Base-by-base conservation (phyloP, 306 rosid genomes). In the Rosa persica region DNA sequence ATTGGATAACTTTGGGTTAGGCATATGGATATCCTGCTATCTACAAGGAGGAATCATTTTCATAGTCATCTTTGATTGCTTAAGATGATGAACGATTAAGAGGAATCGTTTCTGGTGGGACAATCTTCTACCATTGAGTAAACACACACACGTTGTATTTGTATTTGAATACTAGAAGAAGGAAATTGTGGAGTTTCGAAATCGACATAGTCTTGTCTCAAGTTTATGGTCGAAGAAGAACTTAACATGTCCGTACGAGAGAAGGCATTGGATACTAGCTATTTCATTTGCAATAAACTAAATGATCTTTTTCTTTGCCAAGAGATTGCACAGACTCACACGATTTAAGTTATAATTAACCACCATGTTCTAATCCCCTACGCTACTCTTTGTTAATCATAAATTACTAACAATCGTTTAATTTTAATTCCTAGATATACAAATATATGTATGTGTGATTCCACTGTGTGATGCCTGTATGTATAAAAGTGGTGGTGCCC, bases 41-140 rank as follows among this genome's bases (percentile, higher is more conserved):
- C 23, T 40, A 61, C 5, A 19, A 43, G 61, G 23, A 36, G 36
- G 58, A 43, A 69, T 80, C 69, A 58, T 13, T 58, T 66, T 72
- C 61, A 3, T 76, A 72, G 73, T 65, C 66, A 51, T 69, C 68
- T 60, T 77, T 84, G 77, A 60, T 76, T 80, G 82, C 78, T 80
- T 22, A 15, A 77, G 73, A 22, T 25, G 73, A 72, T 78, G 77
- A 78, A 78, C 74, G 76, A 77, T 78, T 69, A 58, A 61, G 72
- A 69, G 78, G 78, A 74, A 78, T 81, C 78, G 16, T 81, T 78
- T 55, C 70, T 62, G 74, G 87, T 74, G 85, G 84, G 82, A 36
- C 74, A 57, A 47, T 69, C 16, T 72, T 22, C 77, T 60, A 22
- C 66, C 78, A n/a, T 39, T 25, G 81, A 58, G 52, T 80, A 75